Percentiles rank a stretch among this genome's conserved stretches.
These are phyloP conservation scores for Musa acuminata DNA, from an alignment of 176 grass and related monocot species.

Conservation along the genomic window DNA sequence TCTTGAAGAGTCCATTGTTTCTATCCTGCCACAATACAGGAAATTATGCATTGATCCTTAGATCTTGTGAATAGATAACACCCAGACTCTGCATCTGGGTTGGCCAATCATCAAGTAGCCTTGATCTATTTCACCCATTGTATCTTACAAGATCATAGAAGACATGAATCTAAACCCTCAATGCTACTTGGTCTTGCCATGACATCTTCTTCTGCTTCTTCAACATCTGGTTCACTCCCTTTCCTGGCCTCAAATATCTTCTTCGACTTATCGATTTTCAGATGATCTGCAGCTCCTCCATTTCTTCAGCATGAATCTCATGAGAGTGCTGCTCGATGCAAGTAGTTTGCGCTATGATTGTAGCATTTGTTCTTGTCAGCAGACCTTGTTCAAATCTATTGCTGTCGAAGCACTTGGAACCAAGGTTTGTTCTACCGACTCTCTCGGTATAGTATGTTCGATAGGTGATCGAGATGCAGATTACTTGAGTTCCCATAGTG, in stretches of 20 bases:
- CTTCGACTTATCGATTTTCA: constrained; percentile 8
- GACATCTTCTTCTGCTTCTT: constrained; percentile 48
- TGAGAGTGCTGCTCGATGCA: neutral
- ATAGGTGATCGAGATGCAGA: too few relatives aligned
- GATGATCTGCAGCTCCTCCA: constrained; percentile 18
- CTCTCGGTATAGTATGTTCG: too few relatives aligned
- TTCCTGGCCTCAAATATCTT: neutral
- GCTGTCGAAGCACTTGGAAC: constrained; percentile 13
- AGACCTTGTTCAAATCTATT: constrained; percentile 58
- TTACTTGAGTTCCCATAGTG: too few relatives aligned
- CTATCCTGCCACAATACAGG: too few relatives aligned
- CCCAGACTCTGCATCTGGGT: too few relatives aligned
- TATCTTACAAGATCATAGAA: too few relatives aligned
- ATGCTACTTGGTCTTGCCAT: constrained; percentile 49
- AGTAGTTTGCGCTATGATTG: too few relatives aligned
- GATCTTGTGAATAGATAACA: too few relatives aligned
- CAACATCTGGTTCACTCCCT: neutral
- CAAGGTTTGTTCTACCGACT: too few relatives aligned
- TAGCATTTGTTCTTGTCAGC: constrained; percentile 17
- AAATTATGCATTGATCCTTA: too few relatives aligned
- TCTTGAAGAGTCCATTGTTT: too few relatives aligned
- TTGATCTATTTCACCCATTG: neutral
- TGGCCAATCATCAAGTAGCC: too few relatives aligned
- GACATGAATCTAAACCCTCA: constrained; percentile 36
- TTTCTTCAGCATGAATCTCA: constrained; percentile 22